Base-by-base conservation (phyloP, 768 basidiomycete genomes). In the Macrocybe gigantea region DNA sequence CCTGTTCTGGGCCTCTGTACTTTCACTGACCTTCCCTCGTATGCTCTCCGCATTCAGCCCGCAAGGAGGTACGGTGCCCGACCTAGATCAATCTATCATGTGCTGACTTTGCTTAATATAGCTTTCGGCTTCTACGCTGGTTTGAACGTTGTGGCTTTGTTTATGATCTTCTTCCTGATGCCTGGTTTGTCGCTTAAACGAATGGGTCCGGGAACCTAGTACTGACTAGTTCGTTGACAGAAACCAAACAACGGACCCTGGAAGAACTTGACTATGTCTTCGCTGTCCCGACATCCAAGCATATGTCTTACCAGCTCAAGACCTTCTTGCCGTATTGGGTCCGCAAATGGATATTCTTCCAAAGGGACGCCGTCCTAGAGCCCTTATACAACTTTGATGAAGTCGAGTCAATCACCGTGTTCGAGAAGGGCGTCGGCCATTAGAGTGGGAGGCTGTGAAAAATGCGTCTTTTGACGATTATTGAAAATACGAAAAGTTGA, bases 71-170 rank as follows among this genome's bases (percentile, higher is more conserved):
- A 42, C n/a, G 54, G 56, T 32, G 55, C 42, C 7, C 12, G 10
- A 49, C 34, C 7, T 4, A 29, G 7, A 22, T 47, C 51, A n/a
- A 64, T 62, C 22, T 60, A 33, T 29, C n/a, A 38, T n/a, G 22
- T 6, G 2, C n/a, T 15, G 5, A 35, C 13, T 44, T 7, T 41
- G 12, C 48, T 31, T 5, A 41, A 33, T 33, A n/a, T 33, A 67
- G 73, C 80, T 1, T 83, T 83, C 60, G 73, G 73, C 22, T 80
- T 80, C 63, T 82, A 80, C 52, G 76, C 73, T 3, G 77, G 72
- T 5, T 50, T 77, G 14, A 79, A 79, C 52, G 61, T 77, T 5
- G 52, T 70, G 8, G 79, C 77, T 0, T 66, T 79, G 32, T 33
- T 76, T 31, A 71, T 80, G 73, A 79, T 82, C 38, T 78, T 80